These are phyloP conservation scores for Cucurbita moschata DNA, from an alignment of 306 rosid genomes.

Conservation along the genomic window DNA sequence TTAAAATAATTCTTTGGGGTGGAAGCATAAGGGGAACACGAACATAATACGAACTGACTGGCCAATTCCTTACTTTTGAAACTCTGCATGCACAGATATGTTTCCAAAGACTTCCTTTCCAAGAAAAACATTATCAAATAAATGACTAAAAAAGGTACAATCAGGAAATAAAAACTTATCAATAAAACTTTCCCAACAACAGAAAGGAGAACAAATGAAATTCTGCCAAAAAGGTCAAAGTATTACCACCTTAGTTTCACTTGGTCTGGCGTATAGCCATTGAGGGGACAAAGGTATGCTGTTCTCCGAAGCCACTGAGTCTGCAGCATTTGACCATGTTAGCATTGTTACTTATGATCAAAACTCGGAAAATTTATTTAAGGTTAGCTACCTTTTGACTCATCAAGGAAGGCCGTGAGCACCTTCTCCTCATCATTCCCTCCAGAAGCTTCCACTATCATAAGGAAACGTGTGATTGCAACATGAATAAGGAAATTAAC, in stretches of 20 bases:
- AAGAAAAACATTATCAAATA: background rate
- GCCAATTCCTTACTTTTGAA: background rate
- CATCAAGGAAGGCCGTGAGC: conserved; percentile 27
- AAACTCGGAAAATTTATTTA: background rate
- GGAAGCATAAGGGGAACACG: background rate
- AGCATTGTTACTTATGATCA: background rate
- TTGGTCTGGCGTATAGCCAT: conserved; percentile 53
- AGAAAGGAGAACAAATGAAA: background rate
- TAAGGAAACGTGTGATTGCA: background rate
- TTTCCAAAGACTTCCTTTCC: background rate
- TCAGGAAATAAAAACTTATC: background rate
- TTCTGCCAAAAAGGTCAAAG: background rate
- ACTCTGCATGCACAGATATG: background rate
- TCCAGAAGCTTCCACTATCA: conserved; percentile 22
- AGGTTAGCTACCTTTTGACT: conserved; percentile 26
- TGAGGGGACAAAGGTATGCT: conserved; percentile 51
- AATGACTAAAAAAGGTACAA: background rate
- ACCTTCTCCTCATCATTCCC: conserved; percentile 28
- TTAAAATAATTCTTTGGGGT: background rate
- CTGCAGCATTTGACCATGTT: conserved; percentile 19
- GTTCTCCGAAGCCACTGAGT: conserved; percentile 30
- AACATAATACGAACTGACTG: background rate
- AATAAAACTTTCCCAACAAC: background rate
- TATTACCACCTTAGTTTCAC: conserved; percentile 40
- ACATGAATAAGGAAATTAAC: background rate